These are phyloP conservation scores for Chlorella vulgaris DNA, from an alignment of 139 green algal genomes.

Conservation along the genomic window DNA sequence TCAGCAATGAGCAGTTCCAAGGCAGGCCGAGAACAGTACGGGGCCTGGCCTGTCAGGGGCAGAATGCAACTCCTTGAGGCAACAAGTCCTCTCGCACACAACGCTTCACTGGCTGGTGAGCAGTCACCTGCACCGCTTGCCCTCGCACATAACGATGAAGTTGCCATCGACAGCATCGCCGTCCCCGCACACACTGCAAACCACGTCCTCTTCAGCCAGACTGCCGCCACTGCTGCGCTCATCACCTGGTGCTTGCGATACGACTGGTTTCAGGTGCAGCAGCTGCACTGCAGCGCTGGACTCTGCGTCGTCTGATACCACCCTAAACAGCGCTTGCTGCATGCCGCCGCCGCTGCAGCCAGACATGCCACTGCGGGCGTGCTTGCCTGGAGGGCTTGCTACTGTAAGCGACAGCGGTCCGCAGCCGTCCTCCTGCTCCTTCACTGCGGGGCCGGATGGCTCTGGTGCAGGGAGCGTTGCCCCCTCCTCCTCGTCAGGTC, in stretches of 20 bases:
- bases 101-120: too few relatives aligned
- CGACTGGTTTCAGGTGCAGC: constrained; percentile 12
- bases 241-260: neutral
- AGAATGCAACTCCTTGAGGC: too few relatives aligned
- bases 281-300: neutral
- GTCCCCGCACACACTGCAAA: constrained; percentile 46
- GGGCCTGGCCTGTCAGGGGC: too few relatives aligned
- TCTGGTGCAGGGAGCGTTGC: too few relatives aligned
- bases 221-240: neutral
- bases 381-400: neutral
- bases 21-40: too few relatives aligned
- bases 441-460: too few relatives aligned
- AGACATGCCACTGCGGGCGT: neutral
- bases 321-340: neutral
- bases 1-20: neutral
- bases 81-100: too few relatives aligned
- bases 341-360: neutral
- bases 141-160: constrained; percentile 56
- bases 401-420: neutral
- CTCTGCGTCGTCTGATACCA: constrained; percentile 9
- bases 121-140: constrained; percentile 33
- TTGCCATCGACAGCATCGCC: constrained; percentile 37
- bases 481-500: neutral
- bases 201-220: constrained; percentile 31
- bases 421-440: neutral